Evolutionary conservation across 176 grass and related monocot genomes (phyloP), one percentile per base, ranked within the genome.

Genomic region (Bolboschoenus planiculmis): DNA sequence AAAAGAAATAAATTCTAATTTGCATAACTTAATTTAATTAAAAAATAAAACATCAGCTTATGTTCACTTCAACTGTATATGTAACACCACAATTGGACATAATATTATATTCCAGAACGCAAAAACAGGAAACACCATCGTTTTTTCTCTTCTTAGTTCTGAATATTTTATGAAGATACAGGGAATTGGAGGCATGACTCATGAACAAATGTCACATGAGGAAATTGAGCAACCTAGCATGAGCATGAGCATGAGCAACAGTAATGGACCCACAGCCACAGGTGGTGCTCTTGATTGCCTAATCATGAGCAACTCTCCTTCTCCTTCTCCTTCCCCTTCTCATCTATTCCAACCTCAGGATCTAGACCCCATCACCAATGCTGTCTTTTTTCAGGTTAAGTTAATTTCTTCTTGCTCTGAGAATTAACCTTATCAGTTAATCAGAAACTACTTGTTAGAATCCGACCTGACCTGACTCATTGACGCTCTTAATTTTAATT

Each of bases 381-480:
- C 82, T 65, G 46, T 54, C 68, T 87, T 88, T 33, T 83, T 82
- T 72, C 82, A 88, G 82, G 86, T 84, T 60, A n/a, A 3, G 50
- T 53, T 53, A n/a, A n/a, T n/a, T n/a, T n/a, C n/a, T n/a, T n/a
- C n/a, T n/a, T n/a, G n/a, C n/a, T n/a, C n/a, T n/a, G n/a, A n/a
- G n/a, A n/a, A n/a, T n/a, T n/a, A n/a, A n/a, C n/a, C n/a, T n/a
- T n/a, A n/a, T n/a, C n/a, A n/a, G n/a, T n/a, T n/a, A n/a, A n/a
- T n/a, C n/a, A n/a, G n/a, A n/a, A n/a, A n/a, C n/a, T n/a, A n/a
- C n/a, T n/a, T n/a, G n/a, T n/a, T n/a, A n/a, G n/a, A n/a, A n/a
- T n/a, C n/a, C n/a, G n/a, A n/a, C n/a, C n/a, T n/a, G n/a, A n/a
- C n/a, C n/a, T n/a, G n/a, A n/a, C n/a, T n/a, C n/a, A n/a, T n/a